Percentiles rank a stretch among this genome's conserved stretches.
These are phyloP conservation scores for Wickerhamomyces sp. DNA, from an alignment of 1,139 yeast species.

Conservation along the genomic window DNA sequence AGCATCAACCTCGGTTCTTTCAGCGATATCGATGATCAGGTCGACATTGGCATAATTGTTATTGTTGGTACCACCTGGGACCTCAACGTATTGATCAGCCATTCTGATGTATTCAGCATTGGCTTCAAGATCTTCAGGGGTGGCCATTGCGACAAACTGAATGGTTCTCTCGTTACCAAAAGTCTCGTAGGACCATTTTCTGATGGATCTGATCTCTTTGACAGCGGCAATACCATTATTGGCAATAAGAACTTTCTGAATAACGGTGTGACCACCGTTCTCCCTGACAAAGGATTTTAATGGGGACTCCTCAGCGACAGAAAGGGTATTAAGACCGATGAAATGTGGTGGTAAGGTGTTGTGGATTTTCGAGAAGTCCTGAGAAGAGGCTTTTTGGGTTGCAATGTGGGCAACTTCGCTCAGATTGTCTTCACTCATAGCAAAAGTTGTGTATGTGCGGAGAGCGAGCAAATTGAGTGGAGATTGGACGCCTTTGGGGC, in stretches of 20 bases:
- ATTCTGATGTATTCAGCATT: constrained; percentile 97
- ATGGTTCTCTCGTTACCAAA: constrained; percentile 93
- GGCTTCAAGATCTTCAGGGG: constrained; percentile 96
- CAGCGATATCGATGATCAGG: constrained; percentile 93
- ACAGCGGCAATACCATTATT: constrained; percentile 99
- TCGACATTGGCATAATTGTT: constrained; percentile 98
- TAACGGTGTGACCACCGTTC: constrained; percentile 94
- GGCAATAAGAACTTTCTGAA: constrained; percentile 83
- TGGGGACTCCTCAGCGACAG: constrained; percentile 61
- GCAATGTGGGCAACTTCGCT: constrained; percentile 28
- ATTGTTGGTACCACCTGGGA: constrained; percentile 98
- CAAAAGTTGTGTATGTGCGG: not conserved
- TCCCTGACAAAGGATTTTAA: constrained; percentile 80
- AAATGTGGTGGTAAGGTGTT: constrained; percentile 60
- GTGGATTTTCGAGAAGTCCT: constrained; percentile 32
- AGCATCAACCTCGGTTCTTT: constrained; percentile 93
- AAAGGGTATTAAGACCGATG: constrained; percentile 72
- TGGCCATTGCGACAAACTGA: constrained; percentile 96
- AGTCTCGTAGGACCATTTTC: constrained; percentile 99
- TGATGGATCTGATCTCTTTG: constrained; percentile 91
- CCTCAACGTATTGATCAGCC: constrained; percentile 98
- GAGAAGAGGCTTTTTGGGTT: constrained; percentile 24
- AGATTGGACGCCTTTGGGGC: too few relatives aligned
- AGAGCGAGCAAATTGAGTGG: not conserved
- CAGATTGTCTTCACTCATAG: constrained; percentile 35